These are phyloP conservation scores for Hansenula lynferdii DNA, from an alignment of 1,139 yeast genomes.

Conservation along the genomic window DNA sequence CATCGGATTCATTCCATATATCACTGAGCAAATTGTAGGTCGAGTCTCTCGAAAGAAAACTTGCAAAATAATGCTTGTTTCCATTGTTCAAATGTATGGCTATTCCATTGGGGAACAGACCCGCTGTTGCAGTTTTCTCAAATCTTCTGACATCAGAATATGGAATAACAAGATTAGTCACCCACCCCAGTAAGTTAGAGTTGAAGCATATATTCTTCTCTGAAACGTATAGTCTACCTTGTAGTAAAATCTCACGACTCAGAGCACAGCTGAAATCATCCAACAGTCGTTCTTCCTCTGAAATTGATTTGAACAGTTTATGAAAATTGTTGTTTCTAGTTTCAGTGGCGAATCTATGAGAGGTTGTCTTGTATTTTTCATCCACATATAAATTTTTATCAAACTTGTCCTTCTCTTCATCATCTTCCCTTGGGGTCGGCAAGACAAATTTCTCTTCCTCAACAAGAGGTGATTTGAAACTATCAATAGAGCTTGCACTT, in stretches of 20 bases:
- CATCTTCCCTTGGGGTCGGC: neutral
- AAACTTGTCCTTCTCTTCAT: conserved; percentile 25
- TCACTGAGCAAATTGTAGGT: conserved; percentile 66
- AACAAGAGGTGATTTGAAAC: conserved; percentile 21
- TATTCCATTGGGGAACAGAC: conserved; percentile 89
- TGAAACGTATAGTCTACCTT: conserved; percentile 83
- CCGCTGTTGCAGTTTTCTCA: conserved; percentile 82
- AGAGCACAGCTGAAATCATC: conserved; percentile 91
- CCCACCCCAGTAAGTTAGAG: conserved; percentile 90
- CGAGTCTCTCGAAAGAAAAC: conserved; percentile 77
- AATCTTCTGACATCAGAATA: conserved; percentile 66
- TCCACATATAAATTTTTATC: conserved; percentile 34
- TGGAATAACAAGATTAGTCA: conserved; percentile 71
- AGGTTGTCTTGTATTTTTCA: conserved; percentile 37
- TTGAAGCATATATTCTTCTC: conserved; percentile 82
- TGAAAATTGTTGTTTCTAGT: conserved; percentile 79
- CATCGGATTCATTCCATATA: conserved; percentile 41
- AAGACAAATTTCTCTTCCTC: conserved; percentile 22
- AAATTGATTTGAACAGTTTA: conserved; percentile 63
- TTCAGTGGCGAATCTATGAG: conserved; percentile 52
- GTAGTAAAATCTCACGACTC: conserved; percentile 82
- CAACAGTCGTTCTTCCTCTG: conserved; percentile 63
- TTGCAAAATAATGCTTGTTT: conserved; percentile 74
- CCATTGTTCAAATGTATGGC: conserved; percentile 60
- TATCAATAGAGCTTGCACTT: conserved; percentile 18